A percentile compares a stretch with the other conserved stretches of the same genome.
Conservation (phyloP, 2,329 filamentous ascomycete genomes). For the Fusarium miscanthi region DNA sequence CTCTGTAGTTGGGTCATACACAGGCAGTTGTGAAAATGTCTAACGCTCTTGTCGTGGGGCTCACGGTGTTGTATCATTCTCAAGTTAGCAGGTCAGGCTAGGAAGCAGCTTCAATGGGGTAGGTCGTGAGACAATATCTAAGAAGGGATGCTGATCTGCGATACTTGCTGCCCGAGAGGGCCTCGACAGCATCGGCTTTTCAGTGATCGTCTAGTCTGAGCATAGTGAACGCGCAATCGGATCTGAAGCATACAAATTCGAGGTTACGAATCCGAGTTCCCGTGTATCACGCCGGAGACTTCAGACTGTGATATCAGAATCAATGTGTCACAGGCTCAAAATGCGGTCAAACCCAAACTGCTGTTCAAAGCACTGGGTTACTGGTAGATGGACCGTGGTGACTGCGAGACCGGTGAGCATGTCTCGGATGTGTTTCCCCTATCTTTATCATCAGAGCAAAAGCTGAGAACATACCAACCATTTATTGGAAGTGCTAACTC, state of each 20-base stretch:
- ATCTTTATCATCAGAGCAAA: background rate
- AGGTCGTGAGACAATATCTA: background rate
- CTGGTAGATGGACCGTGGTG: too few species aligned
- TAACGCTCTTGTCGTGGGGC: background rate
- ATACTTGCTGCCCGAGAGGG: background rate
- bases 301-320: conserved; percentile 14
- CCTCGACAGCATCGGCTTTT: background rate
- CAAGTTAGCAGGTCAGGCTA: background rate
- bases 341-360: background rate
- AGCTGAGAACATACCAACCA: background rate
- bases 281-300: conserved; percentile 15
- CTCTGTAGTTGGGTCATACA: background rate
- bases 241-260: background rate
- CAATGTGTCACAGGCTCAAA: conserved; percentile 7
- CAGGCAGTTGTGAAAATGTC: background rate
- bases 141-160: conserved; percentile 12
- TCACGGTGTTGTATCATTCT: background rate
- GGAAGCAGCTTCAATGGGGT: background rate
- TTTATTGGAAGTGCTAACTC: background rate
- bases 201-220: background rate
- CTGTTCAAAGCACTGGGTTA: background rate
- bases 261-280: background rate
- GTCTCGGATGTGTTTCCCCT: background rate
- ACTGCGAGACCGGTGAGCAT: background rate
- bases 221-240: background rate